Evolutionary conservation across 441 rosid genomes (phyloP), one percentile per base, ranked within the genome.

Genomic region (Biscutella laevigata): DNA sequence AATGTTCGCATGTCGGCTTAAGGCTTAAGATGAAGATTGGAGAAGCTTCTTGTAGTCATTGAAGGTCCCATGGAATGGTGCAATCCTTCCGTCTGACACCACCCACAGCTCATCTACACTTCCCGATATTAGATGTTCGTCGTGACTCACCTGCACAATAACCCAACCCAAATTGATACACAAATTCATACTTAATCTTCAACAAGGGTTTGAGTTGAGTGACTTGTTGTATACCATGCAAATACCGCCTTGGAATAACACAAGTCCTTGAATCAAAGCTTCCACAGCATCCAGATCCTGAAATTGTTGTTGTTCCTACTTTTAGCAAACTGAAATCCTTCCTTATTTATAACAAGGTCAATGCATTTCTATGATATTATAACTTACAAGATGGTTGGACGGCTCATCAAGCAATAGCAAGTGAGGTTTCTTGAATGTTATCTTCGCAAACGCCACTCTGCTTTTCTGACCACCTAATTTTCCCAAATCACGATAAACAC

Each of bases 221-320:
- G 34, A n/a, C n/a, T n/a, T n/a, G n/a, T n/a, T 38, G 11, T 32
- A n/a, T 12, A 92, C 98, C 98, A 83, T 88, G 66, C 88, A 83
- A 60, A 92, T 88, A 48, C 98, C 96, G 71, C 98, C 98, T 77
- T 92, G 96, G 81, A 82, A 88, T 69, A 92, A 45, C 26, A 92
- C 96, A 57, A 92, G 95, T 46, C 98, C 98, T 80, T 92, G 96
- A 65, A 92, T 92, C 67, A 92, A 74, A 19, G 96, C 98, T 73
- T 92, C 98, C 64, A 88, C 98, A 2, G 98, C 98, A 73, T 92
- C 98, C 79, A 92, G 71, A 77, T 92, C 98, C 98, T 91, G 67
- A 40, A 53, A 55, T 36, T 22, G 2, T 42, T 53, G 6, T 59
- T 25, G 14, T 13, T 28, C 6, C 5, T n/a, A 13, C 49, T 28